These are phyloP conservation scores for Hypomyces perniciosus DNA, from an alignment of 2,329 filamentous ascomycete species.

Conservation along the genomic window DNA sequence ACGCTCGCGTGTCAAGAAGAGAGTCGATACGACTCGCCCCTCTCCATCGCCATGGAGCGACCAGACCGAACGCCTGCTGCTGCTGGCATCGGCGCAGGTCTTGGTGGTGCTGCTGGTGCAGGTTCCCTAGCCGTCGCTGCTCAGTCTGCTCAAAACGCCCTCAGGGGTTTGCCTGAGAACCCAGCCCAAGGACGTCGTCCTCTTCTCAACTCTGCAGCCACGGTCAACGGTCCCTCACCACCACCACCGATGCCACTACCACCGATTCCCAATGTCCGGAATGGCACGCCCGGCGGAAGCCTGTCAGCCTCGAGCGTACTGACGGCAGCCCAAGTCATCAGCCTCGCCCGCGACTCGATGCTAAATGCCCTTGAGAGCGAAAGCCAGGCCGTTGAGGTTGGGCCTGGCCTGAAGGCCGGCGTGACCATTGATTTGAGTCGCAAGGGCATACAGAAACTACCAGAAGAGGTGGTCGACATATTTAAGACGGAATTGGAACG, in stretches of 20 bases:
- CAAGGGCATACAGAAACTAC: slow-evolving; percentile 64
- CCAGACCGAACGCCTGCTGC: slow-evolving; percentile 26
- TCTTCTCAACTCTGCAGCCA: slow-evolving; percentile 32
- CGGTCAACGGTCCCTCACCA: slow-evolving; percentile 35
- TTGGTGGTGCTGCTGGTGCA: slow-evolving; percentile 2
- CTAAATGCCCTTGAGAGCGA: slow-evolving; percentile 60
- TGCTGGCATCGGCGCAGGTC: slow-evolving; percentile 11
- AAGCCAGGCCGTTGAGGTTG: slow-evolving; percentile 56
- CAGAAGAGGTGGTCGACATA: slow-evolving; percentile 68
- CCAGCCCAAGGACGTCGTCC: slow-evolving; percentile 34
- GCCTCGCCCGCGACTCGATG: slow-evolving; percentile 61
- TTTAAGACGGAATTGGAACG: slow-evolving; percentile 69
- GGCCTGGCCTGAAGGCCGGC: slow-evolving; percentile 58
- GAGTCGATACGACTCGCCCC: slow-evolving; percentile 11
- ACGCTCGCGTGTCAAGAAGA: slow-evolving; percentile 1
- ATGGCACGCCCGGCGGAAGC: slow-evolving; percentile 39
- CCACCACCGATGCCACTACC: slow-evolving; percentile 34
- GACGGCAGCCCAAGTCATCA: slow-evolving; percentile 58
- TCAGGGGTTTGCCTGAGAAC: slow-evolving; percentile 36
- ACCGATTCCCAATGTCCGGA: slow-evolving; percentile 43
- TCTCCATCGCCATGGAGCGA: slow-evolving; percentile 28
- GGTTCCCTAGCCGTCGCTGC: slow-evolving; percentile 16
- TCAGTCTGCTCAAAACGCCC: slow-evolving; percentile 18
- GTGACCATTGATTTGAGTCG: slow-evolving; percentile 75
- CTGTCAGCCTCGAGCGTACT: slow-evolving; percentile 47